Evolutionary conservation across 352 stramenopile genomes (phyloP), one percentile per base, ranked within the genome.

Genomic region (Globisporangium nodosum): DNA sequence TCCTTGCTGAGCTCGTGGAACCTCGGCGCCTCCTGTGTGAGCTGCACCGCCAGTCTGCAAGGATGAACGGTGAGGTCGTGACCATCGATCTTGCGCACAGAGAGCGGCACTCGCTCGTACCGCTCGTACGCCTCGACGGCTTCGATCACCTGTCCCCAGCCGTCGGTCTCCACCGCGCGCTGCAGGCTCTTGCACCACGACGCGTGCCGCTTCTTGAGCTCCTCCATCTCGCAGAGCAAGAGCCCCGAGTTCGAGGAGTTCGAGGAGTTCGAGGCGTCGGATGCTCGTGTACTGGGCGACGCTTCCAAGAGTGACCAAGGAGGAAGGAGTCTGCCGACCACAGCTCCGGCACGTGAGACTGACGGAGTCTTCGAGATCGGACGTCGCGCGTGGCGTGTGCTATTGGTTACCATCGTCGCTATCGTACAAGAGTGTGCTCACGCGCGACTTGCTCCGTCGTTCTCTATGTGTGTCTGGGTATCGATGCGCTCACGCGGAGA

Each of bases 61-160:
- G 24, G n/a, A 20, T 65, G 13, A 35, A 43, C 48, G 37, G 50
- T 15, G 4, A 37, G 33, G 6, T 37, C 33, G 33, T 11, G 33
- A 12, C 5, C 5, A 2, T 37, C 5, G 33, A 37, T 37, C 33
- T 37, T 37, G 35, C 35, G 11, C 35, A 42, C 9, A 42, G 12
- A 13, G 35, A 51, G 7, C 43, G 27, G 11, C 31, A 40, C 35
- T 12, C 21, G n/a, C 18, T 66, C 67, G 15, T 55, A 90, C 79
- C 74, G 55, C 56, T 90, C 80, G 54, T 90, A 90, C 37, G 76
- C 76, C 54, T 90, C 80, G n/a, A 90, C 78, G 3, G 80, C 78
- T 51, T 90, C 80, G n/a, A 88, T 55, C 39, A 90, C 73, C 56
- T 90, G 80, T 6, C 78, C 80, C 78, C 78, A 87, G 27, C 64